Conservation (phyloP, 2,329 filamentous ascomycete species). For the Apiospora pterosperma region DNA sequence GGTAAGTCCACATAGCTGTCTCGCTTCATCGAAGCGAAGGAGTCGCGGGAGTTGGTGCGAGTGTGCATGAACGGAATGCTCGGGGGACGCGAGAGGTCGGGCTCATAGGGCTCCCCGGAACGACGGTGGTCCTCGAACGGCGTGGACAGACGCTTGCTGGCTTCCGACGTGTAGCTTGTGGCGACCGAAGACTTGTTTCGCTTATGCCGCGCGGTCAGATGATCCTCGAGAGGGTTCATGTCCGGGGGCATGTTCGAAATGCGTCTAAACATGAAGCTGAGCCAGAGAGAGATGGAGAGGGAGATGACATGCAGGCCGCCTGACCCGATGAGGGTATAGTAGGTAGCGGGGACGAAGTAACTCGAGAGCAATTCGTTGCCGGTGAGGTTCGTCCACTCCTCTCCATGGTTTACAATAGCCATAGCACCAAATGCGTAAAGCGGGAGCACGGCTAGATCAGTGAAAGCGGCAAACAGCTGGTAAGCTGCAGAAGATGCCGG, state of each 20-base stretch:
- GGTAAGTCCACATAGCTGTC: constrained; percentile 55
- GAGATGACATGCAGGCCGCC: constrained; percentile 70
- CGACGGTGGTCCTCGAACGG: constrained; percentile 38
- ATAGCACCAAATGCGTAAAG: constrained; percentile 55
- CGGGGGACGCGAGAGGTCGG: constrained; percentile 40
- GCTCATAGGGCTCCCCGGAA: constrained; percentile 42
- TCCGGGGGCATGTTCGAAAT: constrained; percentile 83
- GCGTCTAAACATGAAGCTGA: constrained; percentile 75
- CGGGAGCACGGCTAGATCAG: constrained; percentile 58
- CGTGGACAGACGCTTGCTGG: constrained; percentile 55
- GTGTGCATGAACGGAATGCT: constrained; percentile 80
- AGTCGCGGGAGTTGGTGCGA: constrained; percentile 59
- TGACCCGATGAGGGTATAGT: constrained; percentile 62
- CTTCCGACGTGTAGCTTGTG: constrained; percentile 37
- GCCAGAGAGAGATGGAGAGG: constrained; percentile 67
- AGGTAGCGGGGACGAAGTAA: constrained; percentile 63
- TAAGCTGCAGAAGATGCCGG: constrained; percentile 84
- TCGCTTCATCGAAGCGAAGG: constrained; percentile 45
- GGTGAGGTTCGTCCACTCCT: constrained; percentile 67
- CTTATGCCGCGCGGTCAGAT: constrained; percentile 80
- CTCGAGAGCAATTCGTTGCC: constrained; percentile 46
- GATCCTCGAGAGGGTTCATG: constrained; percentile 89
- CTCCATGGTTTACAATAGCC: constrained; percentile 39
- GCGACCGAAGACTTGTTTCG: constrained; percentile 62
- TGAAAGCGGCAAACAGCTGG: constrained; percentile 75